These are phyloP conservation scores for Taiozyma sp. DNA, from an alignment of 1,139 yeast genomes.

Conservation along the genomic window DNA sequence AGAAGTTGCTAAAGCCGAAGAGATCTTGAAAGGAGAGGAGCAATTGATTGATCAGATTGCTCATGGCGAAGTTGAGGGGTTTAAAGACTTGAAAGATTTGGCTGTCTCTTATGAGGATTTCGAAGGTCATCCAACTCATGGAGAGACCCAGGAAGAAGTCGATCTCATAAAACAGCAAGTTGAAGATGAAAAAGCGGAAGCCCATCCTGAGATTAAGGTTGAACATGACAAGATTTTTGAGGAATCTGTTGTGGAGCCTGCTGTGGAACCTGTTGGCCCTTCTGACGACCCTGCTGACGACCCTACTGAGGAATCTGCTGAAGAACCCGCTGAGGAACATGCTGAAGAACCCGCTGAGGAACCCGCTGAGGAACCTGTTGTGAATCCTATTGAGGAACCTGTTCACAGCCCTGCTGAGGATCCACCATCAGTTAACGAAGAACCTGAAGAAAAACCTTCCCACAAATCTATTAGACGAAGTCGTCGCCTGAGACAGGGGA, in stretches of 20 bases:
- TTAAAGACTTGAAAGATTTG: slow-evolving; percentile 9
- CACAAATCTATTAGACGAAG: background rate
- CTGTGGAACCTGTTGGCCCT: no score
- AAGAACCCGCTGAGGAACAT: background rate
- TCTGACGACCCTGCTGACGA: no score
- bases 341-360: background rate
- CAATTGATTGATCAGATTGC: slow-evolving; percentile 12
- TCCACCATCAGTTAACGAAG: background rate
- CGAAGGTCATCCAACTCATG: slow-evolving; percentile 5
- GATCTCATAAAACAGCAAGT: background rate
- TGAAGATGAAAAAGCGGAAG: background rate
- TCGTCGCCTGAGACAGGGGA: background rate
- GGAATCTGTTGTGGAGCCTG: no score
- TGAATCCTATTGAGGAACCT: background rate
- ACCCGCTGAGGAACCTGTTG: background rate
- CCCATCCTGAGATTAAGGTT: no score
- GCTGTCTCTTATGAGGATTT: slow-evolving; percentile 14
- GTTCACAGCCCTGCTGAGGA: background rate
- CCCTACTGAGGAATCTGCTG: background rate
- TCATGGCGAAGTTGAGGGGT: slow-evolving; percentile 6
- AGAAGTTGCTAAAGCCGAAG: slow-evolving; percentile 15
- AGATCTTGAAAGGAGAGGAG: slow-evolving; percentile 12
- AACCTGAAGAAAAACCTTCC: background rate
- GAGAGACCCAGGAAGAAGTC: background rate
- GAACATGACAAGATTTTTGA: no score